Conservation (phyloP, 1,284 basidiomycete genomes). For the Rhodotorula sp. region DNA sequence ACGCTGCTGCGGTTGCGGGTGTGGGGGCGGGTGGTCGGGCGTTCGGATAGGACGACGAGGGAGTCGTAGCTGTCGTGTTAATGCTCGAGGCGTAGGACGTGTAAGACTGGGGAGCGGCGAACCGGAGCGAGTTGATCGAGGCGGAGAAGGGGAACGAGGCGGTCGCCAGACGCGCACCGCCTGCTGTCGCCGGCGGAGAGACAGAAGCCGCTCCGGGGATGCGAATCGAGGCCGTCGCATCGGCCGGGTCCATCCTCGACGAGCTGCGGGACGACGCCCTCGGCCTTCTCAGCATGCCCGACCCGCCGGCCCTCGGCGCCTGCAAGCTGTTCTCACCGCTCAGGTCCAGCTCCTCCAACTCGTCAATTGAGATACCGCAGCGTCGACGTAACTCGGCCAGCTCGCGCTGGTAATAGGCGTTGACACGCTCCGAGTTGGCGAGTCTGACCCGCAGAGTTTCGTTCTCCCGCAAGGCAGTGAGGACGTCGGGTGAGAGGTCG, state of each 20-base stretch:
- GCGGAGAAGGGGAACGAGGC: conserved; percentile 16
- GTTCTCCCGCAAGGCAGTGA: conserved; percentile 26
- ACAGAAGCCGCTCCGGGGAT: conserved; percentile 25
- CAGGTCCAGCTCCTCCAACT: conserved; percentile 29
- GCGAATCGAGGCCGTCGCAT: conserved; percentile 16
- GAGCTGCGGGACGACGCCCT: too few species aligned
- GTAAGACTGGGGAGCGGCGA: conserved; percentile 2
- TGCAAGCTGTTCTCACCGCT: not conserved
- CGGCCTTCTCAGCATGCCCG: not conserved
- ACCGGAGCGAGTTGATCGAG: conserved; percentile 1
- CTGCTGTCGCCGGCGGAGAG: conserved; percentile 12
- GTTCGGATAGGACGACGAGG: conserved; percentile 23
- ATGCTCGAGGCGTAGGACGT: conserved; percentile 31
- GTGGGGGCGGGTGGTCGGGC: conserved; percentile 21
- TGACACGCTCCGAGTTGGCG: conserved; percentile 30
- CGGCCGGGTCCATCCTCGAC: not conserved
- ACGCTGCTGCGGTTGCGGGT: conserved; percentile 6
- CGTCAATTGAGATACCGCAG: conserved; percentile 26
- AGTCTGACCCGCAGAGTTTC: conserved; percentile 17
- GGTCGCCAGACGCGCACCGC: conserved; percentile 7
- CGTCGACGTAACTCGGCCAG: conserved; percentile 23
- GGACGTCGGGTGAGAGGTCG: conserved; percentile 8
- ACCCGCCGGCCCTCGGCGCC: not conserved
- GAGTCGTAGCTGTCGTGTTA: conserved; percentile 25
- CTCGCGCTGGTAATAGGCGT: conserved; percentile 30